phyloP scores from a whole-genome alignment of 768 basidiomycete species.

The Cystobasidium tubakii region DNA sequence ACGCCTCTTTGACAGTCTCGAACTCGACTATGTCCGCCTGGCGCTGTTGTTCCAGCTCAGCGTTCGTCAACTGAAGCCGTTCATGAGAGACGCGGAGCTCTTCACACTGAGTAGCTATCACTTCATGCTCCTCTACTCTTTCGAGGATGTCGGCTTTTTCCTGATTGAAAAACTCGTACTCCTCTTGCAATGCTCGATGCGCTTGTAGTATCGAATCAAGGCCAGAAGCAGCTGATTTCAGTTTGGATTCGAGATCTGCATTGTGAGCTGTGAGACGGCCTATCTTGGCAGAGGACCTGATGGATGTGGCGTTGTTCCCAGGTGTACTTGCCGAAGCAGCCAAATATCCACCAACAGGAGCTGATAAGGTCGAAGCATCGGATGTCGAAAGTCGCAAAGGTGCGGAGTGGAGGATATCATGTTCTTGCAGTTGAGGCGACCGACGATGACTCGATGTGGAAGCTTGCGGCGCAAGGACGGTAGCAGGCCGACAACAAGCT shows the following conservation, averaged over 20 bases:
- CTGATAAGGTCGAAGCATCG: background rate
- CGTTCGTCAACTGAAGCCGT: background rate
- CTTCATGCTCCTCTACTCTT: conserved; percentile 1
- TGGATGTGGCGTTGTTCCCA: background rate
- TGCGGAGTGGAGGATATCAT: background rate
- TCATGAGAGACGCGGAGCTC: background rate
- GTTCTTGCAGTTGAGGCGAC: background rate
- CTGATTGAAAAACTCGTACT: background rate
- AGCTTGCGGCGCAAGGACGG: background rate
- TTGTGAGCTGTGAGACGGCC: conserved; percentile 8
- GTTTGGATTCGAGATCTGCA: conserved; percentile 9
- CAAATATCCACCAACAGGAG: background rate
- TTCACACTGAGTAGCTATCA: conserved; percentile 3
- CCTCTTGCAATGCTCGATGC: background rate
- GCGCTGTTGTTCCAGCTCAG: background rate
- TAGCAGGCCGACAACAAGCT: background rate
- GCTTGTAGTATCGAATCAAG: background rate
- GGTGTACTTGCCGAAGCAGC: background rate
- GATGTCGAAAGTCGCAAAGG: conserved; percentile 18
- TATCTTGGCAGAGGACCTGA: conserved; percentile 15
- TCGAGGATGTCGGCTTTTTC: background rate
- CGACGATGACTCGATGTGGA: conserved; percentile 7
- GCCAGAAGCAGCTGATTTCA: background rate
- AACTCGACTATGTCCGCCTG: background rate
- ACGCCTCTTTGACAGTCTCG: background rate